Base-by-base conservation (phyloP, 2,329 filamentous ascomycete species). In the Cercospora citrullina region DNA sequence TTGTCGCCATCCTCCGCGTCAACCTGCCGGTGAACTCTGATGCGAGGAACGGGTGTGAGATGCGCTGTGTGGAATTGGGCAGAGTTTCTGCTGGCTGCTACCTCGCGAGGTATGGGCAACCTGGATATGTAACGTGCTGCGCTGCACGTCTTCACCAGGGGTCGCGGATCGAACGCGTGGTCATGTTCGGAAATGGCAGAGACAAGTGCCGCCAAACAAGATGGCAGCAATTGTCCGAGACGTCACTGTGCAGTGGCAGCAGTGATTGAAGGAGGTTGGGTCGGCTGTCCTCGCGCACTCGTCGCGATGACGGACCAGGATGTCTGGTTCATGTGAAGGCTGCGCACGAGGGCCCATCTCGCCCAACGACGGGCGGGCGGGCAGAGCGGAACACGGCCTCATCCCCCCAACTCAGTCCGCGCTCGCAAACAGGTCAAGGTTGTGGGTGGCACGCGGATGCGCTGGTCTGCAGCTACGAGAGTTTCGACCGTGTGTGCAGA, bases 361-460 rank as follows among this genome's bases (percentile, higher is more conserved):
- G 60, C 60, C 36, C 39, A 45, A 61, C 59, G 45, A 26, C 23
- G 36, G 36, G 36, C 36, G 36, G 36, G 36, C 36, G 36, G 36
- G 36, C 36, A 42, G 36, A 42, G 36, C 36, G 36, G 36, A n/a
- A 42, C 21, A 14, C 33, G 21, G 60, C 33, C 60, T 51, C 23
- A 42, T 53, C 60, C 39, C 23, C 48, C 48, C 48, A 42, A n/a
- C 36, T n/a, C 26, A 16, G 14, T 16, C 33, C 18, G 21, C 21
- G 45, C 26, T 33, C 42, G 61, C 39, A 28, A 39, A 51, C 23
- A 18, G 36, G 36, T 28, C 53, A 33, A 65, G 53, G 63, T 60
- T 65, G 51, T n/a, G 53, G 63, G 57, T 45, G 62, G 57, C 36
- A 51, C 8, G 36, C 63, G 36, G 57, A 55, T 65, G 55, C 30